Evolutionary conservation across 306 rosid species (phyloP).

Genomic region (Prunus armeniaca): DNA sequence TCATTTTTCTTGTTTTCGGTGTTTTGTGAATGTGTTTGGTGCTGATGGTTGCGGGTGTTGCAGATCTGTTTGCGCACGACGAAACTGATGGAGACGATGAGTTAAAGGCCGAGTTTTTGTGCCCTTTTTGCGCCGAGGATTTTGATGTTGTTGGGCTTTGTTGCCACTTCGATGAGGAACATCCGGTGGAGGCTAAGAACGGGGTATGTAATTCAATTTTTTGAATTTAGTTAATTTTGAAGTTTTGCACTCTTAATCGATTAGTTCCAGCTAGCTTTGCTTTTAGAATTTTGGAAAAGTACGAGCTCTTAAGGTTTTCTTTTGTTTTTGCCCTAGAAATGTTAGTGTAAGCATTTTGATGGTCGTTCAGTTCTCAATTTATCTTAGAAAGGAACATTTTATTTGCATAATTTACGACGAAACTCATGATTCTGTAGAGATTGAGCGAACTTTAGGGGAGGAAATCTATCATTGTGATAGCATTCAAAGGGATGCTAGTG

Average conservation of each 20-base stretch:
- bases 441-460: background rate
- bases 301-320: background rate
- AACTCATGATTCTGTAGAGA: background rate
- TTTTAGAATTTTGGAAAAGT: background rate
- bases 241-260: background rate
- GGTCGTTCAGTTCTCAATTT: background rate
- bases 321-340: background rate
- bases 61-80: constrained; percentile 62
- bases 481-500: background rate
- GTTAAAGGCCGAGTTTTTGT: constrained; percentile 57
- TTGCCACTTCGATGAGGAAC: constrained; percentile 82
- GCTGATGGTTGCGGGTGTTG: background rate
- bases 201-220: constrained; percentile 41
- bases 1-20: background rate
- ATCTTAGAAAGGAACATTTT: background rate
- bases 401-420: background rate
- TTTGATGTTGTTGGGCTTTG: constrained; percentile 81
- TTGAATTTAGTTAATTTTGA: background rate
- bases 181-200: constrained; percentile 59
- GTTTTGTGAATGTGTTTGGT: background rate
- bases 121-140: constrained; percentile 78
- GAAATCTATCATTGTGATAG: background rate
- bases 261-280: background rate
- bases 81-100: constrained; percentile 57
- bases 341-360: background rate